Evolutionary conservation across 805 yeast species (phyloP).

Genomic region (Pichia membranifaciens): DNA sequence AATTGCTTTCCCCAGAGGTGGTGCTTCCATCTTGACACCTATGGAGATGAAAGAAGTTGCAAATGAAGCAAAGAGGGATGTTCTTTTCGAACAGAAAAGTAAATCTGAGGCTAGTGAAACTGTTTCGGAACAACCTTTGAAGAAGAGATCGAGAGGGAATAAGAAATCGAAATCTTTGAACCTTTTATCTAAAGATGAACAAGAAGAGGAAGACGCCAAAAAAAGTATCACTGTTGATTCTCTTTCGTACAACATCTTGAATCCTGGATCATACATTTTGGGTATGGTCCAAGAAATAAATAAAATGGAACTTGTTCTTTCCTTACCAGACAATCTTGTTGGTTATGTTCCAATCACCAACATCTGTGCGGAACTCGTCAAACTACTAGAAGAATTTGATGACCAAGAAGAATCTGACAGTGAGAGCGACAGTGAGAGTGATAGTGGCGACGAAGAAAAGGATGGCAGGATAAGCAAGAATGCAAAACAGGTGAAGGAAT

Average conservation of each 20-base stretch:
- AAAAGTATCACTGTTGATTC: conserved; percentile 47
- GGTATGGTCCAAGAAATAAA: conserved; percentile 68
- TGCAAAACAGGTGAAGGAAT: conserved; percentile 28
- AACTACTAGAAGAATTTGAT: conserved; percentile 50
- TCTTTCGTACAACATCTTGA: conserved; percentile 53
- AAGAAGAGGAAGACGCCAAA: conserved; percentile 19
- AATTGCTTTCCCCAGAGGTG: conserved; percentile 91
- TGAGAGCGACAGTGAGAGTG: conserved; percentile 21
- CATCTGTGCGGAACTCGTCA: conserved; percentile 58
- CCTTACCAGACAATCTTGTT: conserved; percentile 73
- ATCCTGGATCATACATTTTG: conserved; percentile 66
- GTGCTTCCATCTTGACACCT: conserved; percentile 78
- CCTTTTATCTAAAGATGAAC: conserved; percentile 18
- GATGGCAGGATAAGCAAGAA: conserved; percentile 25
- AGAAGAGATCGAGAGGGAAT: conserved; percentile 26
- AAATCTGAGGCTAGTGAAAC: not conserved
- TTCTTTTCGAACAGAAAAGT: conserved; percentile 49
- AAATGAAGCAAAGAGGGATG: conserved; percentile 87
- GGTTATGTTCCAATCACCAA: conserved; percentile 76
- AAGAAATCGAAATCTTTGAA: conserved; percentile 22
- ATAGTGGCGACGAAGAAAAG: conserved; percentile 4
- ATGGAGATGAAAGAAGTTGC: conserved; percentile 89
- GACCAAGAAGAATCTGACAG: conserved; percentile 40
- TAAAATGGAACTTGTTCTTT: conserved; percentile 56
- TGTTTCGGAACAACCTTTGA: conserved; percentile 27